phyloP scores from a whole-genome alignment of 176 grass and related monocot genomes.

The Aegilops speltoides region DNA sequence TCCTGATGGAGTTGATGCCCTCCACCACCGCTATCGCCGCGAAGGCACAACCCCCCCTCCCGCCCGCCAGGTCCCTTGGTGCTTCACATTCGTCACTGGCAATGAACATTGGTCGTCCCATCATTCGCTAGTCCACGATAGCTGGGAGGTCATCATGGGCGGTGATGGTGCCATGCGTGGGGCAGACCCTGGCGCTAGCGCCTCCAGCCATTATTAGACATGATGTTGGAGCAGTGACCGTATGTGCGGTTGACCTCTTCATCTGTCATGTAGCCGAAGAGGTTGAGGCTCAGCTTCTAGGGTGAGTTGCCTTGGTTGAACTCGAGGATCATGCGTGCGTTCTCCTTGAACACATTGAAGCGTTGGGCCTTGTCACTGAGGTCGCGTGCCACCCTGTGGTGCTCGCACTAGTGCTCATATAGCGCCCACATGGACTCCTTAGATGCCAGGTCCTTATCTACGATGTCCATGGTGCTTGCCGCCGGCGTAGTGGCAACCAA shows the following conservation, averaged over 20 bases:
- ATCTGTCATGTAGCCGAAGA: slow-evolving; percentile 42
- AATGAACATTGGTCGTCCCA: too few species aligned
- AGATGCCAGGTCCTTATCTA: slow-evolving; percentile 38
- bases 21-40: not conserved
- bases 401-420: slow-evolving; percentile 42
- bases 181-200: not conserved
- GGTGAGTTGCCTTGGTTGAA: slow-evolving; percentile 25
- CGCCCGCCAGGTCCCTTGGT: slow-evolving; percentile 29
- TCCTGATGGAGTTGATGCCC: slow-evolving; percentile 38
- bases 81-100: not conserved
- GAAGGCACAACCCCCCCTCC: slow-evolving; percentile 50
- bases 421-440: slow-evolving; percentile 31
- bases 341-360: slow-evolving; percentile 57
- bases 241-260: slow-evolving; percentile 19
- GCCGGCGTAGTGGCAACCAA: too few species aligned
- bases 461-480: not conserved
- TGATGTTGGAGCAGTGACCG: not conserved
- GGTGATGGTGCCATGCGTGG: slow-evolving; percentile 19
- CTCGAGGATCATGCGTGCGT: slow-evolving; percentile 29
- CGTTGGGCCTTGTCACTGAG: slow-evolving; percentile 22
- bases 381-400: slow-evolving; percentile 25
- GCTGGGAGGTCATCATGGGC: not conserved
- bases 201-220: not conserved
- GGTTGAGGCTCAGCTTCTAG: slow-evolving; percentile 50
- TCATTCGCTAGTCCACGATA: not conserved